Conservation (phyloP, 176 grass and related monocot species). For the Ampelocalamus luodianensis region DNA sequence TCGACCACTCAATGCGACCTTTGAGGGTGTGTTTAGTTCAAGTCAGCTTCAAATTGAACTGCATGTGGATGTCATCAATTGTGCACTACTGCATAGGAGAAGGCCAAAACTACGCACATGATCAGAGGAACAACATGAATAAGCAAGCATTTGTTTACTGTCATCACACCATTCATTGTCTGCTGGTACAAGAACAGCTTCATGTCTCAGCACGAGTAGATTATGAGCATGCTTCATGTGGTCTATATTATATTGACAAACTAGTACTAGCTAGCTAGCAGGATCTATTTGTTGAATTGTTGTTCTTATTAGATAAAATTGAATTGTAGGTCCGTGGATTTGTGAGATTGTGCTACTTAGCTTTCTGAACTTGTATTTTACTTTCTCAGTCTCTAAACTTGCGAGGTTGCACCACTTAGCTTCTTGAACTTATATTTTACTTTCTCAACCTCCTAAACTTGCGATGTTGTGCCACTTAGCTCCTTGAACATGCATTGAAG, state of each 20-base stretch:
- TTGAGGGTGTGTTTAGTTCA: no score
- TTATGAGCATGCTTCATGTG: not conserved
- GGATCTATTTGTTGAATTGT: not conserved
- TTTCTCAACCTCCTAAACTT: no score
- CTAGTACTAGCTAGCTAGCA: not conserved
- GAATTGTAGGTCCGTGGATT: no score
- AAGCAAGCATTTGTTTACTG: slow-evolving; percentile 1
- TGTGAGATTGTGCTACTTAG: no score
- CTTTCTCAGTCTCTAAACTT: no score
- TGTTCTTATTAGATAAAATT: not conserved
- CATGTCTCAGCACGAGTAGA: not conserved
- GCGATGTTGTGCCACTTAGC: no score
- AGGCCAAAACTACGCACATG: not conserved
- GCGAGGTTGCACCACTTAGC: no score
- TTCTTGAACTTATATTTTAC: no score
- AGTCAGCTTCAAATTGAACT: no score
- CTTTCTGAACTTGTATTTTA: no score
- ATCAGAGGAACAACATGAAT: not conserved
- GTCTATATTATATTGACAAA: not conserved
- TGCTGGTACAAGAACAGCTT: slow-evolving; percentile 29
- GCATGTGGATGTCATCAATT: not conserved
- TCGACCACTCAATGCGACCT: no score
- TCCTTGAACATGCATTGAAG: no score
- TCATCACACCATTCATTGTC: slow-evolving; percentile 8
- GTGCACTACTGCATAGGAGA: not conserved